phyloP scores from a whole-genome alignment of 2,329 filamentous ascomycete genomes.

The Fusarium brachygibbosum region DNA sequence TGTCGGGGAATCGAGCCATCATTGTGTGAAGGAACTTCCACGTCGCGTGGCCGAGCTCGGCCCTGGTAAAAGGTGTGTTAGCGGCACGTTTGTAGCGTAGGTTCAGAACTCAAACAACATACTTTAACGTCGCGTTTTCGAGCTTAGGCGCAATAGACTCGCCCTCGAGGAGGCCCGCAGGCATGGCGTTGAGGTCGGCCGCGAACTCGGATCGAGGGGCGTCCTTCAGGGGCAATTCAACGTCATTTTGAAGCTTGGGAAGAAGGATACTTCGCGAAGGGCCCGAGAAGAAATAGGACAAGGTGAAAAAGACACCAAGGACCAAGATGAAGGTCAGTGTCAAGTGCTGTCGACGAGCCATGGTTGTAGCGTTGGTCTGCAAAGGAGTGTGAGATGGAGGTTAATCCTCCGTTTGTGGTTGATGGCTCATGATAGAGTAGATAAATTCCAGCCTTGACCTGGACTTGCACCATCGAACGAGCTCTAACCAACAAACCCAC shows the following conservation, averaged over 20 bases:
- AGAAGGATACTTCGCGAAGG: constrained; percentile 41
- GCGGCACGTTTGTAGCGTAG: neutral
- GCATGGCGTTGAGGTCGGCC: constrained; percentile 59
- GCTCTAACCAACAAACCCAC: constrained; percentile 11
- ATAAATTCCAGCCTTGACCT: constrained; percentile 31
- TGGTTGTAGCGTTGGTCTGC: constrained; percentile 45
- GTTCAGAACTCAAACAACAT: constrained; percentile 46
- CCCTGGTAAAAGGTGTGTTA: constrained; percentile 55
- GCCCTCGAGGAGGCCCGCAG: constrained; percentile 69
- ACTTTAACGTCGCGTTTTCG: constrained; percentile 86
- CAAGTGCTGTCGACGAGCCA: constrained; percentile 68
- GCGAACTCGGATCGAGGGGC: constrained; percentile 50
- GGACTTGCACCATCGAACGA: constrained; percentile 46
- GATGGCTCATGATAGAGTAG: constrained; percentile 43
- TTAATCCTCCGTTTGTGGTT: constrained; percentile 41
- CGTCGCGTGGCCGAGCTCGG: constrained; percentile 75
- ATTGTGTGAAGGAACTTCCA: constrained; percentile 81
- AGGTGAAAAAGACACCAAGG: constrained; percentile 67
- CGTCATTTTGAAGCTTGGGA: constrained; percentile 41
- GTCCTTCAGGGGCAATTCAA: constrained; percentile 47
- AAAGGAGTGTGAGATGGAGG: constrained; percentile 43
- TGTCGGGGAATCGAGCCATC: constrained; percentile 77
- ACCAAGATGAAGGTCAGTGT: constrained; percentile 67
- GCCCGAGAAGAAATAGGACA: constrained; percentile 72
- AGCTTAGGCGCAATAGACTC: constrained; percentile 83